Evolutionary conservation across 139 green algal genomes (phyloP).

Genomic region (Coccomyxa sp.): DNA sequence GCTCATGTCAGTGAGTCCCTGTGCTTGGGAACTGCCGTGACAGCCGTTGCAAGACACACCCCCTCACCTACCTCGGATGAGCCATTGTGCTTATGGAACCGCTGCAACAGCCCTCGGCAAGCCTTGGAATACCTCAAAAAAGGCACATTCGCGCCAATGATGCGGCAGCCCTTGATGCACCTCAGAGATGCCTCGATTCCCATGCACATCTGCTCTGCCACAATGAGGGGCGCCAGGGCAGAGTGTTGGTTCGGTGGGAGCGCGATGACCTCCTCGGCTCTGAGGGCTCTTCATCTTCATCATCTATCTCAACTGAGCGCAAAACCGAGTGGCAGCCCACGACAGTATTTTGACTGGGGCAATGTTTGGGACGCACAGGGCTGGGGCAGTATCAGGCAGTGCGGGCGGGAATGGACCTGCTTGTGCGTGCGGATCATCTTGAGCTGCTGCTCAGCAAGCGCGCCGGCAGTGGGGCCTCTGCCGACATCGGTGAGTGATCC

Average conservation of each 20-base stretch:
- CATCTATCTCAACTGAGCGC: not conserved
- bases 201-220: not conserved
- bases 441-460: constrained; percentile 3
- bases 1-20: no score
- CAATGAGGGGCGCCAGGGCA: not conserved
- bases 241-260: not conserved
- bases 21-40: no score
- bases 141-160: no score
- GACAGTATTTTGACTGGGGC: not conserved
- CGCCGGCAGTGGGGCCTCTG: not conserved
- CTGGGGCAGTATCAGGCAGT: not conserved
- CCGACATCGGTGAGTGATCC: not conserved
- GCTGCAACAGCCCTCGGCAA: no score
- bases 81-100: no score
- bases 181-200: no score
- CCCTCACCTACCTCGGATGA: no score
- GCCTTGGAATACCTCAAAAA: no score
- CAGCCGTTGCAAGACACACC: no score
- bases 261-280: not conserved
- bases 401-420: not conserved
- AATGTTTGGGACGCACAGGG: not conserved
- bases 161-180: no score
- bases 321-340: not conserved
- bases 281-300: not conserved
- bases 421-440: not conserved